These are phyloP conservation scores for Aureobasidium sp. DNA, from an alignment of 2,329 filamentous ascomycete species.

Conservation along the genomic window DNA sequence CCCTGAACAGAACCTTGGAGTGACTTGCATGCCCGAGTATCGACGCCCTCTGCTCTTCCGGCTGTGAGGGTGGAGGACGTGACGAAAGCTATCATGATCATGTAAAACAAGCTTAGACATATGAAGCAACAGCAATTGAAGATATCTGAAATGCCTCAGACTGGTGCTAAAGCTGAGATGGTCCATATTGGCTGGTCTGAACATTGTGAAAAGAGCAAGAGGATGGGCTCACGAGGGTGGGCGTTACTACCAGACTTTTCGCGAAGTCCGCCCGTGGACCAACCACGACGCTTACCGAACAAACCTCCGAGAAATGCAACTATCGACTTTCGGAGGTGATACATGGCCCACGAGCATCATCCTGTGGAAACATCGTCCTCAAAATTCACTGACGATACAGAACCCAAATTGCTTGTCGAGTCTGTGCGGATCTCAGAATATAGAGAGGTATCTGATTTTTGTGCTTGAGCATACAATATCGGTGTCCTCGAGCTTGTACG, in stretches of 20 bases:
- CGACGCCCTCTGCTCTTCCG: not conserved
- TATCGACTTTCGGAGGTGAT: not conserved
- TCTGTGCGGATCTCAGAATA: not conserved
- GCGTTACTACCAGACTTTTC: not conserved
- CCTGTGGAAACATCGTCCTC: not conserved
- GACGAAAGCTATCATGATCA: no score
- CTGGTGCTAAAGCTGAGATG: not conserved
- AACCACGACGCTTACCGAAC: slow-evolving; percentile 2
- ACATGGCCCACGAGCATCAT: not conserved
- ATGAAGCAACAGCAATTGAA: not conserved
- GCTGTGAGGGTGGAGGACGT: not conserved
- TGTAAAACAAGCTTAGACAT: not conserved
- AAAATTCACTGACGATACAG: no score
- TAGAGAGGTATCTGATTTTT: no score
- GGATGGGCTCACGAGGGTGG: not conserved
- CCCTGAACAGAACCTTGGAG: not conserved
- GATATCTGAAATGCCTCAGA: not conserved
- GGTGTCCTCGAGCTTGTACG: no score
- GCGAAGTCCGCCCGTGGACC: slow-evolving; percentile 12
- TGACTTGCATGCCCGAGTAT: not conserved
- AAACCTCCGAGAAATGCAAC: slow-evolving; percentile 1
- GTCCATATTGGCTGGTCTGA: no score
- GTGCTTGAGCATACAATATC: no score
- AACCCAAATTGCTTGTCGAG: no score
- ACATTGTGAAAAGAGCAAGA: not conserved